These are phyloP conservation scores for Spirogloea muscicola DNA, from an alignment of 139 green algal genomes.

Conservation along the genomic window DNA sequence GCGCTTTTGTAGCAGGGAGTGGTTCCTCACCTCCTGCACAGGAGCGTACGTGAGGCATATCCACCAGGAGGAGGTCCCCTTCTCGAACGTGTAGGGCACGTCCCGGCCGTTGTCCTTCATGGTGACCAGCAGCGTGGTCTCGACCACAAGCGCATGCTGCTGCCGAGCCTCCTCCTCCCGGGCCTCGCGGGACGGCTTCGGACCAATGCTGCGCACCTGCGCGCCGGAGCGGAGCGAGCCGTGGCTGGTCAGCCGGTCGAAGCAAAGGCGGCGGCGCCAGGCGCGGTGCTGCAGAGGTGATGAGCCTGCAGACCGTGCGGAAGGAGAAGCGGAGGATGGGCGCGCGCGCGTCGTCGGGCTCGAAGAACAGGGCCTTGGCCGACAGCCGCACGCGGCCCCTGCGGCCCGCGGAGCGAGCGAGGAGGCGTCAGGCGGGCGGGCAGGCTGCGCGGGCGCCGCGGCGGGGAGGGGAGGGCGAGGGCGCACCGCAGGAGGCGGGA, in stretches of 20 bases:
- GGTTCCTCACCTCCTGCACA: constrained; percentile 6
- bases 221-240: no score
- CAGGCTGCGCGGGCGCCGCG: no score
- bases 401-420: background rate
- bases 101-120: constrained; percentile 32
- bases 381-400: constrained; percentile 26
- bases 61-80: constrained; percentile 9
- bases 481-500: background rate
- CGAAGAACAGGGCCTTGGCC: constrained; percentile 23
- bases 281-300: background rate
- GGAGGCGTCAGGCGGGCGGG: no score
- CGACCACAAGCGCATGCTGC: constrained; percentile 6
- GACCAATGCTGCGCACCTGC: no score
- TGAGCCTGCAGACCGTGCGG: background rate
- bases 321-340: constrained; percentile 27
- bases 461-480: background rate
- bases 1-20: no score
- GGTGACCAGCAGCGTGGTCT: constrained; percentile 6
- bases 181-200: background rate
- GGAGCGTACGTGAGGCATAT: constrained; percentile 23
- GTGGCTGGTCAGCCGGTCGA: background rate
- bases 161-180: background rate
- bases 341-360: constrained; percentile 8
- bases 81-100: constrained; percentile 35
- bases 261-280: background rate